Percentiles rank a stretch among this genome's conserved stretches.
Conservation (phyloP, 306 rosid genomes). For the Ormosia semicastrata region DNA sequence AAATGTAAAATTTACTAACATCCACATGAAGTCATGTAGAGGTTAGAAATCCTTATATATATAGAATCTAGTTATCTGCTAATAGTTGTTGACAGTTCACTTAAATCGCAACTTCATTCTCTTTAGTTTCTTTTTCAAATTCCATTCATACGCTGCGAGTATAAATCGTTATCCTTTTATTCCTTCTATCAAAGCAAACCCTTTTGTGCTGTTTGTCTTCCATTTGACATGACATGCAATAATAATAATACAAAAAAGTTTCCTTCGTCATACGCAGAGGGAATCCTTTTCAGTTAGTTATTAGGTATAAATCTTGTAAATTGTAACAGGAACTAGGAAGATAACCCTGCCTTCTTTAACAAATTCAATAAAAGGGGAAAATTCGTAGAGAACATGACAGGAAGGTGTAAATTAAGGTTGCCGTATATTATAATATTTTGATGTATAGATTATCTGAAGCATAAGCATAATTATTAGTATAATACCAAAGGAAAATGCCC, state of each 20-base stretch:
- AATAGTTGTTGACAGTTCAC: neutral
- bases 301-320: neutral
- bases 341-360: neutral
- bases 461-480: neutral
- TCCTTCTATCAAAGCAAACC: constrained; percentile 28
- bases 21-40: too few relatives aligned
- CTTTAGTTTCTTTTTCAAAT: constrained; percentile 11
- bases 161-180: constrained; percentile 31
- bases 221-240: constrained; percentile 22
- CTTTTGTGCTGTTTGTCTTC: constrained; percentile 33
- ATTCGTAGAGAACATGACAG: neutral
- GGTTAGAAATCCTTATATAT: too few relatives aligned
- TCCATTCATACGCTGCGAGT: constrained; percentile 25
- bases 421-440: neutral
- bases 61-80: too few relatives aligned
- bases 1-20: too few relatives aligned
- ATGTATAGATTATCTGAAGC: neutral
- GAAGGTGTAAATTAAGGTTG: neutral
- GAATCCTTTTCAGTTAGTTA: constrained; percentile 1
- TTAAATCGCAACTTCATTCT: neutral
- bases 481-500: constrained; percentile 10
- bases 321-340: neutral
- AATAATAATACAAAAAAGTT: neutral
- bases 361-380: neutral
- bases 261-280: neutral